These are phyloP conservation scores for Claviceps pazoutovae DNA, from an alignment of 2,329 filamentous ascomycete species.

Conservation along the genomic window DNA sequence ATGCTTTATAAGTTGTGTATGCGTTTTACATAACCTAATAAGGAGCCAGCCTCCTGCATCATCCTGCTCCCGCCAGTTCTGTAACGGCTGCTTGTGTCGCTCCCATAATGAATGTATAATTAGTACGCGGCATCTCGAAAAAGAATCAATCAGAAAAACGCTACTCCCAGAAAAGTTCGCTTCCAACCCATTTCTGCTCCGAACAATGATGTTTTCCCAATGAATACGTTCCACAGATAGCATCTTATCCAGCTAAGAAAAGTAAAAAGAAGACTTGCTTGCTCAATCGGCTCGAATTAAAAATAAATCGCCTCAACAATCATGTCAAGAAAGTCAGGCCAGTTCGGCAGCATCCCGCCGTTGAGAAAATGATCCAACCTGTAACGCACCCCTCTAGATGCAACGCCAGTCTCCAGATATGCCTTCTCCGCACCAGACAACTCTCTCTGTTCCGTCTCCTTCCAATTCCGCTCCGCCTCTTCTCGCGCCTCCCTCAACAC, in stretches of 20 bases:
- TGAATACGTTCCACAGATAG: neutral
- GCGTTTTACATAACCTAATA: too few relatives aligned
- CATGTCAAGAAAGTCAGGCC: constrained; percentile 31
- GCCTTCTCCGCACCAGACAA: constrained; percentile 40
- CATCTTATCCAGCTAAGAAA: too few relatives aligned
- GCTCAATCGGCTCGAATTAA: neutral
- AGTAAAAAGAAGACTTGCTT: neutral
- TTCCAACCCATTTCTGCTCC: neutral
- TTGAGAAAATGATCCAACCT: constrained; percentile 20
- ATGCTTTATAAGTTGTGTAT: too few relatives aligned
- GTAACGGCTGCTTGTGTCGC: neutral
- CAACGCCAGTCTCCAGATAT: constrained; percentile 42
- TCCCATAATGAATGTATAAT: neutral
- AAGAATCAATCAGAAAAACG: neutral
- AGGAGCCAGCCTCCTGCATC: too few relatives aligned
- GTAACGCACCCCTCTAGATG: constrained; percentile 11
- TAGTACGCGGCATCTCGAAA: neutral
- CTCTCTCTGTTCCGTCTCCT: constrained; percentile 45
- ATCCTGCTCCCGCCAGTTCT: neutral
- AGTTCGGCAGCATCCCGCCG: constrained; percentile 21
- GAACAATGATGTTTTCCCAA: neutral
- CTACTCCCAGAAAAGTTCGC: neutral
- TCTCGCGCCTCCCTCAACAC: constrained; percentile 55
- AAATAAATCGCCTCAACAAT: constrained; percentile 22
- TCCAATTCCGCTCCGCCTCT: constrained; percentile 60